phyloP scores from a whole-genome alignment of 805 yeast species.

The Hanseniaspora guilliermondii region DNA sequence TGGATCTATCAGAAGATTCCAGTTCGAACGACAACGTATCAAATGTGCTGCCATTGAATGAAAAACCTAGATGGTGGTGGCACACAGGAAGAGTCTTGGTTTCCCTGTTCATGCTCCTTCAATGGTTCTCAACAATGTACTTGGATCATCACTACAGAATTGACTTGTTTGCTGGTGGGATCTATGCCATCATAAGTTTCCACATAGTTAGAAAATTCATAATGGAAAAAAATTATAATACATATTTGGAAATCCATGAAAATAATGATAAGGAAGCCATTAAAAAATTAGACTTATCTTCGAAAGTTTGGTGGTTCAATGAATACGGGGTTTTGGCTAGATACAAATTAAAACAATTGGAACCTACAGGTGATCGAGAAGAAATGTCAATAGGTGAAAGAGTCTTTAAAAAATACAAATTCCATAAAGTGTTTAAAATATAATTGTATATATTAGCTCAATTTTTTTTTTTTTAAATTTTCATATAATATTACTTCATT shows the following conservation, averaged over 20 bases:
- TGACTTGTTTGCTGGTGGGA: conserved; percentile 45
- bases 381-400: conserved; percentile 12
- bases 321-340: conserved; percentile 33
- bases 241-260: conserved; percentile 20
- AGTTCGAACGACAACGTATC: background rate
- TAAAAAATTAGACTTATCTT: conserved; percentile 58
- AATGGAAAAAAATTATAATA: conserved; percentile 25
- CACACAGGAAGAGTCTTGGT: conserved; percentile 24
- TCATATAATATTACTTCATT: too few species aligned
- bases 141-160: conserved; percentile 61
- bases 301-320: conserved; percentile 34
- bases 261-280: conserved; percentile 30
- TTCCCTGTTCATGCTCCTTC: conserved; percentile 37
- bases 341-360: conserved; percentile 29
- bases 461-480: background rate
- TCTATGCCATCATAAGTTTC: conserved; percentile 39
- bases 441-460: background rate
- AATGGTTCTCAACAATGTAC: conserved; percentile 69
- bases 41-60: background rate
- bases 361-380: conserved; percentile 9
- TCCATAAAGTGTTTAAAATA: conserved; percentile 2
- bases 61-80: conserved; percentile 1
- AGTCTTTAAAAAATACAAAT: conserved; percentile 6
- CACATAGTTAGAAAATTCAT: conserved; percentile 30
- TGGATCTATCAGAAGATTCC: background rate